These are phyloP conservation scores for Pistacia integerrima DNA, from an alignment of 345 rosid genomes.

Conservation along the genomic window DNA sequence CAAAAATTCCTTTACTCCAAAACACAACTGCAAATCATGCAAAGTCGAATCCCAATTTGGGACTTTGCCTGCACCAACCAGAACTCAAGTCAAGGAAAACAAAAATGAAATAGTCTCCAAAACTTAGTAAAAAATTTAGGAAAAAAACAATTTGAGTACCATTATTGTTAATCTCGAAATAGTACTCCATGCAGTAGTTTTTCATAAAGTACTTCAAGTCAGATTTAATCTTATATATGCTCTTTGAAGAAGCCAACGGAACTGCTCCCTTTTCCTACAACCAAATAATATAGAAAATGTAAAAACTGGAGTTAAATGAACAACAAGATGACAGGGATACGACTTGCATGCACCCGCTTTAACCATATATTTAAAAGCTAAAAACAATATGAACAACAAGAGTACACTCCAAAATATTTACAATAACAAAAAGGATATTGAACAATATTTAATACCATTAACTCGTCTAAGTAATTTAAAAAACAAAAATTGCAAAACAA, in stretches of 20 bases:
- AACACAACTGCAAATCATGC: conserved; percentile 93
- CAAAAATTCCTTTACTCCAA: conserved; percentile 93
- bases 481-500: background rate
- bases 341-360: background rate
- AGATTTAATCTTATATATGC: conserved; percentile 61
- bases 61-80: conserved; percentile 58
- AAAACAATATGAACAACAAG: background rate
- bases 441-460: background rate
- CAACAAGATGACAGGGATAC: background rate
- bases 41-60: conserved; percentile 56
- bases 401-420: background rate
- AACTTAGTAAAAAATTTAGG: conserved; percentile 2
- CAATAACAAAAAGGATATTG: background rate
- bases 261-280: conserved; percentile 83
- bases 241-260: conserved; percentile 50
- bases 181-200: conserved; percentile 88
- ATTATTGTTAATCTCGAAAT: conserved; percentile 46
- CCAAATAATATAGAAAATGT: conserved; percentile 25
- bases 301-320: conserved; percentile 14
- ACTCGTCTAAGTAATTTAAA: conserved; percentile 10
- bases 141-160: conserved; percentile 43
- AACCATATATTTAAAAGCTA: background rate
- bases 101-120: conserved; percentile 1
- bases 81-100: conserved; percentile 31
- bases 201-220: conserved; percentile 70